These are phyloP conservation scores for Pterulicium gracile DNA, from an alignment of 1,284 basidiomycete species.

Conservation along the genomic window DNA sequence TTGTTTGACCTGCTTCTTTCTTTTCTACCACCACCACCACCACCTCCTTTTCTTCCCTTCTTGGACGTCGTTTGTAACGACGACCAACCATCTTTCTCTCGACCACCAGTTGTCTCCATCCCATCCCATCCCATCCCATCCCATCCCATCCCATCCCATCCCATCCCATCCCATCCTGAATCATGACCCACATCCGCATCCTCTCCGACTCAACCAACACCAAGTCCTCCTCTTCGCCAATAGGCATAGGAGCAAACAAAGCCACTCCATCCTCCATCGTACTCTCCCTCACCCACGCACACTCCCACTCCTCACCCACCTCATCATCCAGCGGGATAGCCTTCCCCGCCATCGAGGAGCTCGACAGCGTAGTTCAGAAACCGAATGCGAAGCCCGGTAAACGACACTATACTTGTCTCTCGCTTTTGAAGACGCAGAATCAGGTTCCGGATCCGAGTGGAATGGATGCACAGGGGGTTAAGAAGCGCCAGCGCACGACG, in stretches of 20 bases:
- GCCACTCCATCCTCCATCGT: not conserved
- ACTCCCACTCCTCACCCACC: not conserved
- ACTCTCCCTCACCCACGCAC: constrained; percentile 1
- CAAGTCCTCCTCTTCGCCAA: too few species aligned
- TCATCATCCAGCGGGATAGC: not conserved
- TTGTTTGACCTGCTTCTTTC: not conserved
- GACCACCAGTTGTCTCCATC: too few species aligned
- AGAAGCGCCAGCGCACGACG: not conserved
- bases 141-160: too few species aligned
- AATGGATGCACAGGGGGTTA: not conserved
- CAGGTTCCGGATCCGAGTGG: not conserved
- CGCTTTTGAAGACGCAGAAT: not conserved
- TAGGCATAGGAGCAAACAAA: too few species aligned
- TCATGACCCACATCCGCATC: constrained; percentile 1
- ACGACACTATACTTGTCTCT: not conserved
- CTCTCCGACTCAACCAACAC: constrained; percentile 1
- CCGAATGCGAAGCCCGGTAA: constrained; percentile 1
- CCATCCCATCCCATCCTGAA: too few species aligned
- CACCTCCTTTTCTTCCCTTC: not conserved
- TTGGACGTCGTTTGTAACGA: not conserved
- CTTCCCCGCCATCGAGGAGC: not conserved
- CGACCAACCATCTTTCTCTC: too few species aligned
- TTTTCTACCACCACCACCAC: constrained; percentile 1
- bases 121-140: too few species aligned
- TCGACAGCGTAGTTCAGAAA: not conserved